phyloP scores from a whole-genome alignment of 805 yeast genomes.

The Nakazawaea molendinolei region DNA sequence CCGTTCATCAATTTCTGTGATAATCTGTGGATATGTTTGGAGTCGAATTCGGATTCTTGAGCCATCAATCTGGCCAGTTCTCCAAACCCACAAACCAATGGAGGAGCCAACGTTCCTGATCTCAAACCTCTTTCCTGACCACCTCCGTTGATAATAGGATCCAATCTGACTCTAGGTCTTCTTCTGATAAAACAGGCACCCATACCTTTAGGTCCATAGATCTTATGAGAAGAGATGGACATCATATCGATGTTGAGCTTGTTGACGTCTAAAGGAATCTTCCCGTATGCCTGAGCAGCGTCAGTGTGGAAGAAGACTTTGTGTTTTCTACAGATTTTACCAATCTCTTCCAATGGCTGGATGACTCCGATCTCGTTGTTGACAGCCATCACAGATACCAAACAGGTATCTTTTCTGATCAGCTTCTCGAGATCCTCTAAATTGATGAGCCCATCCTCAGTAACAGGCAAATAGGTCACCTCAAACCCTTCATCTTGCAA shows the following conservation, averaged over 20 bases:
- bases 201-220: conserved; percentile 96
- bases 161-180: conserved; percentile 96
- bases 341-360: conserved; percentile 94
- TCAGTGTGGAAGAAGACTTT: conserved; percentile 97
- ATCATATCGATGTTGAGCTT: conserved; percentile 86
- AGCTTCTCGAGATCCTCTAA: conserved; percentile 73
- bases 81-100: conserved; percentile 91
- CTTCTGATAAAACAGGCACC: conserved; percentile 95
- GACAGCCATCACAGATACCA: conserved; percentile 94
- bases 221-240: conserved; percentile 93
- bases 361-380: conserved; percentile 97
- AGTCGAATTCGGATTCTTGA: conserved; percentile 69
- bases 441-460: conserved; percentile 69
- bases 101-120: conserved; percentile 97
- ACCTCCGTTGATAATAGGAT: conserved; percentile 93
- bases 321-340: conserved; percentile 73
- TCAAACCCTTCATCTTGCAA: conserved; percentile 96
- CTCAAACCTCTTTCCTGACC: conserved; percentile 98
- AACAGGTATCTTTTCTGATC: conserved; percentile 83
- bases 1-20: conserved; percentile 70
- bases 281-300: conserved; percentile 96
- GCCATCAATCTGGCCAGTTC: conserved; percentile 88
- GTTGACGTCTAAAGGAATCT: conserved; percentile 88
- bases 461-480: conserved; percentile 86
- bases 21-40: conserved; percentile 58